Evolutionary conservation across 2,329 filamentous ascomycete species (phyloP).

Genomic region (Cercospora sp.): DNA sequence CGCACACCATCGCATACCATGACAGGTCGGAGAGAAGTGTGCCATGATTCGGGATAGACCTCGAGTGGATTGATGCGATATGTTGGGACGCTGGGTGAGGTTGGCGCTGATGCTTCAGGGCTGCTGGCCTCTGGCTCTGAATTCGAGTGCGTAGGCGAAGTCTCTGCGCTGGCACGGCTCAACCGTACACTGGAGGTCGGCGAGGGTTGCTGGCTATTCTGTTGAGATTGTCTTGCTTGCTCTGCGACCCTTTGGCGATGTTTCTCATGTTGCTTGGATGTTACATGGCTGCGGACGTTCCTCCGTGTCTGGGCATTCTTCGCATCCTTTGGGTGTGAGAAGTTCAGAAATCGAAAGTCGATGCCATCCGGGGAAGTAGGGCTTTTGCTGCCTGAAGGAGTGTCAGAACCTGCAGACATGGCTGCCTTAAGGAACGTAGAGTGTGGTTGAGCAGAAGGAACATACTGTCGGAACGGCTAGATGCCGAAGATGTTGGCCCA

Average conservation of each 20-base stretch:
- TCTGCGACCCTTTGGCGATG: slow-evolving; percentile 24
- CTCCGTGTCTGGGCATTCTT: slow-evolving; percentile 35
- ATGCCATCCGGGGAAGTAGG: slow-evolving; percentile 27
- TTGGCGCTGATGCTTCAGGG: slow-evolving; percentile 29
- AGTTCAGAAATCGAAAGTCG: slow-evolving; percentile 40
- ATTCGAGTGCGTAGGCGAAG: slow-evolving; percentile 12
- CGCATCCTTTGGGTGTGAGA: slow-evolving; percentile 40
- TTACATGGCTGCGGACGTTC: slow-evolving; percentile 40
- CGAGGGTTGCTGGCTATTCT: slow-evolving; percentile 14
- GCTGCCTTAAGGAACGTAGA: neutral
- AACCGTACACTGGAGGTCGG: slow-evolving; percentile 17
- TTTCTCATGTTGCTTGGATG: slow-evolving; percentile 27
- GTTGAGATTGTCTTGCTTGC: slow-evolving; percentile 21
- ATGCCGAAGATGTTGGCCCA: slow-evolving; percentile 29
- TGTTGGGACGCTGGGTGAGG: slow-evolving; percentile 16
- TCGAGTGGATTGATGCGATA: slow-evolving; percentile 33
- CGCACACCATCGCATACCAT: slow-evolving; percentile 27
- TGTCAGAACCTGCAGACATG: slow-evolving; percentile 22
- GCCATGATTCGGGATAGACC: slow-evolving; percentile 43
- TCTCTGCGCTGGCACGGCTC: slow-evolving; percentile 18
- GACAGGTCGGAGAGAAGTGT: slow-evolving; percentile 38
- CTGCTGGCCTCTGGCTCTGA: slow-evolving; percentile 30
- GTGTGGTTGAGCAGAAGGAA: slow-evolving; percentile 24
- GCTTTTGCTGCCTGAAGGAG: slow-evolving; percentile 29
- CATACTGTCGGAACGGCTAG: slow-evolving; percentile 33